phyloP scores from a whole-genome alignment of 2,329 filamentous ascomycete genomes.

The Exophiala sp. region DNA sequence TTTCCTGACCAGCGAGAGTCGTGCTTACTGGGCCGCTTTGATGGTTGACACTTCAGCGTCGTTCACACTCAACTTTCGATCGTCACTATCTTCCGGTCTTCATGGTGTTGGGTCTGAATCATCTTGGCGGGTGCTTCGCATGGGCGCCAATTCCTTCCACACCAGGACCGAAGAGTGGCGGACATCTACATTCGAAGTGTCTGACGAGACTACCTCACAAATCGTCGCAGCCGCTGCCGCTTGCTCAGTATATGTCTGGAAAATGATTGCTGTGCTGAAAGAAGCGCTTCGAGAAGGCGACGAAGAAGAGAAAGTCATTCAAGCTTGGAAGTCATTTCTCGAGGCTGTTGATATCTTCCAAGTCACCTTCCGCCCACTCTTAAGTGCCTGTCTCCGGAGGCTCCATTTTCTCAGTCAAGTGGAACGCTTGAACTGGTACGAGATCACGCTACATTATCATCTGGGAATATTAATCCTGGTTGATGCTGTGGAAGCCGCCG shows the following conservation, averaged over 20 bases:
- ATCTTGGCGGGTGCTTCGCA: conserved; percentile 31
- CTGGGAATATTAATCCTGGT: conserved; percentile 32
- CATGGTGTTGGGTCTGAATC: conserved; percentile 30
- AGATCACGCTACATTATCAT: conserved; percentile 32
- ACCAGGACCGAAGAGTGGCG: conserved; percentile 31
- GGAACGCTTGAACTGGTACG: conserved; percentile 35
- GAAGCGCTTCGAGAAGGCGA: conserved; percentile 34
- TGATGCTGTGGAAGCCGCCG: conserved; percentile 30
- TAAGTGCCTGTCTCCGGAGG: conserved; percentile 30
- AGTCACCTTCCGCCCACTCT: conserved; percentile 29
- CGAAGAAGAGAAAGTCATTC: conserved; percentile 30
- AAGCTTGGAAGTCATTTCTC: conserved; percentile 29
- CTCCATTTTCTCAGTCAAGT: conserved; percentile 32
- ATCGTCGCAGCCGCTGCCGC: conserved; percentile 32
- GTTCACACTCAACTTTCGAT: conserved; percentile 40
- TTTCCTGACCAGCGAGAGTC: conserved; percentile 40
- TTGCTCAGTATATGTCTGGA: conserved; percentile 33
- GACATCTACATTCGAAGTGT: conserved; percentile 27
- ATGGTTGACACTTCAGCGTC: conserved; percentile 44
- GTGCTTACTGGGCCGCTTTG: conserved; percentile 42
- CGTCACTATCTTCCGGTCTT: conserved; percentile 40
- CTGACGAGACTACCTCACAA: conserved; percentile 31
- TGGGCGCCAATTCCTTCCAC: conserved; percentile 31
- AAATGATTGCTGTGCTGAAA: conserved; percentile 32
- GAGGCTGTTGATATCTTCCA: conserved; percentile 32